phyloP scores from a whole-genome alignment of 2,329 filamentous ascomycete species.

The Cyphellophora attinorum region DNA sequence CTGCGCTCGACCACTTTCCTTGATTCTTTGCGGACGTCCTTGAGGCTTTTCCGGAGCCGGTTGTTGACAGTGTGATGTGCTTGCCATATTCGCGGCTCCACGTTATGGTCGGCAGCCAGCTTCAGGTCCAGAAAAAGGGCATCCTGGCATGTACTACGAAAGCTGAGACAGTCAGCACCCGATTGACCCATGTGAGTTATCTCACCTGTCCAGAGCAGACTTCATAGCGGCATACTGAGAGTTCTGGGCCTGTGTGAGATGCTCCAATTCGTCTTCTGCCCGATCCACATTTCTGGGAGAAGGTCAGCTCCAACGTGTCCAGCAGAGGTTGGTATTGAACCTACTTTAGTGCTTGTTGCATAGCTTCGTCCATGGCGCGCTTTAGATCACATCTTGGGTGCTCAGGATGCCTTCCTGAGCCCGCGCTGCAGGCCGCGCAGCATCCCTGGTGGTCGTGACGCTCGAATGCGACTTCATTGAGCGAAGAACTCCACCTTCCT shows the following conservation, averaged over 20 bases:
- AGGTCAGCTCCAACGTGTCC: conserved; percentile 1
- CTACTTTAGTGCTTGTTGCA: conserved; percentile 44
- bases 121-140: conserved; percentile 11
- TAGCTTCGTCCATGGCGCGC: conserved; percentile 18
- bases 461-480: too few species aligned
- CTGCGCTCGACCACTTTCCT: conserved; percentile 55
- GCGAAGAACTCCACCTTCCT: too few species aligned
- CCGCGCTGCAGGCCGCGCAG: too few species aligned
- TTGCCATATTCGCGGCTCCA: conserved; percentile 68
- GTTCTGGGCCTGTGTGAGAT: conserved; percentile 22
- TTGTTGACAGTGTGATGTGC: conserved; percentile 68
- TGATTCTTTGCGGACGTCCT: conserved; percentile 39
- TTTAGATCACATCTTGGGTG: too few species aligned
- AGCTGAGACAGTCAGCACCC: conserved; percentile 9
- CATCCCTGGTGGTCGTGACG: too few species aligned
- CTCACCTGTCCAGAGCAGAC: conserved; percentile 13
- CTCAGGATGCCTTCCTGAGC: too few species aligned
- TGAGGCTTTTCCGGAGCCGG: conserved; percentile 63
- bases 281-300: conserved; percentile 29
- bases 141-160: conserved; percentile 15
- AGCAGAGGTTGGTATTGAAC: conserved; percentile 14
- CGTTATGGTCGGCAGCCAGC: conserved; percentile 49
- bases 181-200: background rate
- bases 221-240: conserved; percentile 12
- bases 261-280: conserved; percentile 32